Percentiles rank a stretch among this genome's conserved stretches.
These are phyloP conservation scores for Silene conica DNA, from an alignment of 148 eudicot species.

Conservation along the genomic window DNA sequence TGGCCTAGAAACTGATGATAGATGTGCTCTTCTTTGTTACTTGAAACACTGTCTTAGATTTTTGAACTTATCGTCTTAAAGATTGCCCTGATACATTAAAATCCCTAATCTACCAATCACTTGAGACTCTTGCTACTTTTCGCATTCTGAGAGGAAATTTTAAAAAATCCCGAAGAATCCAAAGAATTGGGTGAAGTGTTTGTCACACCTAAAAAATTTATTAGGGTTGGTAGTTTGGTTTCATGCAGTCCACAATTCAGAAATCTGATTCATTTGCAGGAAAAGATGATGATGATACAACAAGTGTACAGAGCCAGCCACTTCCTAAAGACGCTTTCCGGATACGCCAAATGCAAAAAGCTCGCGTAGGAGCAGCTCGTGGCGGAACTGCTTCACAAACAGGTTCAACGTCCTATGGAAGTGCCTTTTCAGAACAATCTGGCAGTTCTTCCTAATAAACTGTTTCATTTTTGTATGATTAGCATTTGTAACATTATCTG, in stretches of 20 bases:
- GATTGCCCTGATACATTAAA: not conserved
- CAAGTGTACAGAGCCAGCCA: constrained; percentile 70
- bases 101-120: not conserved
- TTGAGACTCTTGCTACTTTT: too few relatives aligned
- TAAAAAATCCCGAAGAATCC: too few relatives aligned
- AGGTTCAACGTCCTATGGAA: constrained; percentile 90
- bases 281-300: constrained; percentile 76
- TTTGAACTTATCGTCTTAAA: not conserved
- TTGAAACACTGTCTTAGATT: not conserved
- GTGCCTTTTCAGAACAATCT: constrained; percentile 88
- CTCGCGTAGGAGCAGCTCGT: constrained; percentile 49
- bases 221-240: not conserved
- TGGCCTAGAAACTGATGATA: not conserved
- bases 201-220: too few relatives aligned
- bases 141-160: too few relatives aligned
- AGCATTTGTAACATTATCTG: constrained; percentile 11
- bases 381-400: constrained; percentile 63
- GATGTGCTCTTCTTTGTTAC: not conserved
- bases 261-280: constrained; percentile 28
- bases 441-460: constrained; percentile 57
- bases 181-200: too few relatives aligned
- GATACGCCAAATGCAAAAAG: constrained; percentile 76
- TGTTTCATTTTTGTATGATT: constrained; percentile 16
- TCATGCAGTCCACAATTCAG: not conserved
- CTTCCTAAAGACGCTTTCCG: constrained; percentile 77